Percentiles rank a stretch among this genome's conserved stretches.
These are phyloP conservation scores for Pseudovirgaria hyperparasitica DNA, from an alignment of 2,329 filamentous ascomycete species.

Conservation along the genomic window DNA sequence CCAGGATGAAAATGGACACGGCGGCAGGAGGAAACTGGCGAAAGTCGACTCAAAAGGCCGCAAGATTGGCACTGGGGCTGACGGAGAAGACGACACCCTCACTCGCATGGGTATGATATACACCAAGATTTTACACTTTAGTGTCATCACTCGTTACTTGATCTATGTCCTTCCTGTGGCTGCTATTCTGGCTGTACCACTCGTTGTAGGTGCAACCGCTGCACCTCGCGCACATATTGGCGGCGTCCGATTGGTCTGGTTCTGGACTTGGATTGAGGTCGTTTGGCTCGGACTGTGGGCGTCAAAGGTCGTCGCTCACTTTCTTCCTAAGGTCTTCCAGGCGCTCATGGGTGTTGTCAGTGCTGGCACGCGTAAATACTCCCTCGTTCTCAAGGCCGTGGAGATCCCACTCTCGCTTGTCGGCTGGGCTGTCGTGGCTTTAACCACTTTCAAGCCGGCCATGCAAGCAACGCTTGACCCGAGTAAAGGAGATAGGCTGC, in stretches of 20 bases:
- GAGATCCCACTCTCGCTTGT: conserved; percentile 50
- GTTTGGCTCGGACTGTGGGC: conserved; percentile 52
- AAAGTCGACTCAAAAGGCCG: conserved; percentile 17
- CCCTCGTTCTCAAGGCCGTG: conserved; percentile 42
- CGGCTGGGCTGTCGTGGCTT: conserved; percentile 45
- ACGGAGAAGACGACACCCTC: conserved; percentile 40
- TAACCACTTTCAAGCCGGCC: conserved; percentile 47
- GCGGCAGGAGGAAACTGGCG: conserved; percentile 20
- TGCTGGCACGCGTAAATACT: conserved; percentile 51
- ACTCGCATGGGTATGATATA: conserved; percentile 49
- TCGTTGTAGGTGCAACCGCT: conserved; percentile 46
- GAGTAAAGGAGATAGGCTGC: conserved; percentile 3
- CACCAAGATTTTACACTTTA: conserved; percentile 48
- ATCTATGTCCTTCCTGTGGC: conserved; percentile 49
- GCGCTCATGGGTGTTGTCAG: conserved; percentile 50
- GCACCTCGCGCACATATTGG: conserved; percentile 37
- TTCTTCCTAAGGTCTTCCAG: conserved; percentile 47
- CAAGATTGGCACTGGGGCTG: conserved; percentile 20
- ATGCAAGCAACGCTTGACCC: neutral
- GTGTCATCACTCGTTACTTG: conserved; percentile 50
- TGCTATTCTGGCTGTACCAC: conserved; percentile 46
- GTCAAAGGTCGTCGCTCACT: conserved; percentile 46
- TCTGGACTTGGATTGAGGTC: conserved; percentile 54
- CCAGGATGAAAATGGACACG: conserved; percentile 21
- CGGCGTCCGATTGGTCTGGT: conserved; percentile 44